Evolutionary conservation across 2,329 filamentous ascomycete species (phyloP), one percentile per base, ranked within the genome.

Genomic region (Colletotrichum sidae): DNA sequence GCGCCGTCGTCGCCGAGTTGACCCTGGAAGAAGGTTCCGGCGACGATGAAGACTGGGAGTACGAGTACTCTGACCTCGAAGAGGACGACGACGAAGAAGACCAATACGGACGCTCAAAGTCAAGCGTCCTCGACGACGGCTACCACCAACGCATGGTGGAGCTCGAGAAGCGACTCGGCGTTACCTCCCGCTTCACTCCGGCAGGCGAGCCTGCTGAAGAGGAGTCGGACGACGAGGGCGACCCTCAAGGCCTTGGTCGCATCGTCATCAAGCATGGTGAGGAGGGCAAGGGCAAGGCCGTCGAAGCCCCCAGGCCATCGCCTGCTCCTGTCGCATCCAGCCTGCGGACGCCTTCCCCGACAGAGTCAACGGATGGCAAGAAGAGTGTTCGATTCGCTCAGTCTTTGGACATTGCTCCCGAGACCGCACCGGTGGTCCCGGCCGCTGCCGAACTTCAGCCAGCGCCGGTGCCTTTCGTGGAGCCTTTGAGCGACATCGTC

Each of bases 1-100:
- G 94, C 4, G 89, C 93, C 42, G 92, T 99, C 3, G 96, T 99
- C 13, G 96, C 96, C 13, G 94, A 98, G 78, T 86, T 99, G 50
- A 88, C 96, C 63, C 78, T 98, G 2, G 93, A 97, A 68, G 90
- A 94, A 65, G 86, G 83, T 33, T 81, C 83, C 11, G 83, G 82
- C 2, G 79, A 83, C 15, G 84, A 88, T 8, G 78, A 78, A 42
- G 81, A 83, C 15, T 77, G 80, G 34, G 81, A 82, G 15, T 79
- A 85, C 42, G 88, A 88, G 56, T 86, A 69, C 46, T 69, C 69
- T 1, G 83, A 82, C 1, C 84, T 85, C 1, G 80, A 83, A 0
- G 82, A 83, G 4, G 80, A 86, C n/a, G 90, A 86, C n/a, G 90
- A 92, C 56, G 88, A 90, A 10, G 90, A 96, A 73, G 92, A 96